Evolutionary conservation across 2,329 filamentous ascomycete species (phyloP).

Genomic region (Aspergillus amoenus): DNA sequence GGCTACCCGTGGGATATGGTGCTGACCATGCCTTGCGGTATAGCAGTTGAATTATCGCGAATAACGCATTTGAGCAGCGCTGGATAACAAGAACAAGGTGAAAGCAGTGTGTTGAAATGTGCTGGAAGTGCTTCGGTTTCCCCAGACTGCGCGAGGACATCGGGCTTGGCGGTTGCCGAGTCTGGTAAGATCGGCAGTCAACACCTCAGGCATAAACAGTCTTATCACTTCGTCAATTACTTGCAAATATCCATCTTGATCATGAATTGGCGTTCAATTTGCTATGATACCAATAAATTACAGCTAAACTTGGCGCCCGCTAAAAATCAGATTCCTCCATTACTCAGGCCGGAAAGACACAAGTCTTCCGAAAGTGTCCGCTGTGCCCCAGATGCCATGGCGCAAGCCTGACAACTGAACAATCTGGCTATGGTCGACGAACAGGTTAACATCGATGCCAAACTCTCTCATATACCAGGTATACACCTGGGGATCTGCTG

Average conservation of each 20-base stretch:
- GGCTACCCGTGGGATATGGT: too few relatives aligned
- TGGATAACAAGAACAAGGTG: too few relatives aligned
- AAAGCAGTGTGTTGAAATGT: too few relatives aligned
- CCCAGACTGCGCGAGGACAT: slow-evolving; percentile 1
- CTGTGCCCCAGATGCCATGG: slow-evolving; percentile 56
- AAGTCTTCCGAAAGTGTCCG: slow-evolving; percentile 56
- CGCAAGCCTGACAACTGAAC: slow-evolving; percentile 55
- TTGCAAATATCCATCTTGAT: too few relatives aligned
- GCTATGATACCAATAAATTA: not conserved
- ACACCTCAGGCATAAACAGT: not conserved
- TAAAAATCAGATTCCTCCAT: not conserved
- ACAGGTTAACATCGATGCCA: slow-evolving; percentile 57
- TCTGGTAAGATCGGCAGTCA: not conserved
- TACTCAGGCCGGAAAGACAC: slow-evolving; percentile 39
- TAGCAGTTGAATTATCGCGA: too few relatives aligned
- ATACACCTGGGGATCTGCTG: slow-evolving; percentile 56
- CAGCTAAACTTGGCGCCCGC: too few relatives aligned
- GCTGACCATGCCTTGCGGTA: too few relatives aligned
- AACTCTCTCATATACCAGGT: slow-evolving; percentile 60
- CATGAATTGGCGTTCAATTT: too few relatives aligned
- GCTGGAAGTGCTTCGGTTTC: not conserved
- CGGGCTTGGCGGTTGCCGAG: not conserved
- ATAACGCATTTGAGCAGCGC: too few relatives aligned
- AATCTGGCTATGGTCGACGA: slow-evolving; percentile 59
- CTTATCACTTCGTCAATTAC: too few relatives aligned